These are phyloP conservation scores for Telopea speciosissima DNA, from an alignment of 177 flowering plant species.

Conservation along the genomic window DNA sequence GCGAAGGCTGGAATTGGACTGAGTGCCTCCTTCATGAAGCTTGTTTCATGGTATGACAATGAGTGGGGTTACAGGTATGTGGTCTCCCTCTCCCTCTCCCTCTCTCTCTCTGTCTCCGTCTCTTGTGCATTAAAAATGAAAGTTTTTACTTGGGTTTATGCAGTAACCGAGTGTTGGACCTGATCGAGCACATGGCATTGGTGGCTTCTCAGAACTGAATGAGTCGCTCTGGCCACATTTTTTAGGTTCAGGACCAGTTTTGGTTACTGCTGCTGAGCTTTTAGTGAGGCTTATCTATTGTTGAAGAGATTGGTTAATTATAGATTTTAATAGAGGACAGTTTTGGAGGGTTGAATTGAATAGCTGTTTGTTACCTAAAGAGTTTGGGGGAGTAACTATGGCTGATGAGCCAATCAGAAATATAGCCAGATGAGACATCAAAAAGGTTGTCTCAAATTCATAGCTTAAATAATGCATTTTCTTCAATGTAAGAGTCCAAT, in stretches of 20 bases:
- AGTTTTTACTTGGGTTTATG: slow-evolving; percentile 3
- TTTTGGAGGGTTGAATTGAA: neutral
- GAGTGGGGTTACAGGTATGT: slow-evolving; percentile 97
- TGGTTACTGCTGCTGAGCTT: neutral
- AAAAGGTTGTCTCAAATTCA: neutral
- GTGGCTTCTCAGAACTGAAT: slow-evolving; percentile 51
- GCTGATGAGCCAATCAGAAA: too few species aligned
- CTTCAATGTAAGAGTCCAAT: neutral
- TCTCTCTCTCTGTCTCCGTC: slow-evolving; percentile 13
- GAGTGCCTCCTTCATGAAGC: slow-evolving; percentile 77
- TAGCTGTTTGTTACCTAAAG: neutral
- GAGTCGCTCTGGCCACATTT: neutral
- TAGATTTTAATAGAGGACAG: neutral
- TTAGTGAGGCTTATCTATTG: neutral
- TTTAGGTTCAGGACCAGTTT: neutral
- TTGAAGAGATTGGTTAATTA: neutral
- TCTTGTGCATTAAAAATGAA: slow-evolving; percentile 3
- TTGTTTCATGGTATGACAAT: slow-evolving; percentile 91
- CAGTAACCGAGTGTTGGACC: slow-evolving; percentile 95
- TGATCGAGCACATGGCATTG: slow-evolving; percentile 92
- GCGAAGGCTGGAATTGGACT: slow-evolving; percentile 92
- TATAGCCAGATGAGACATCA: neutral
- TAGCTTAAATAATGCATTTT: neutral
- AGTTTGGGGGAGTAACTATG: neutral
- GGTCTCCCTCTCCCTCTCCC: slow-evolving; percentile 11